Evolutionary conservation across 805 yeast species (phyloP).

Genomic region (Naumovozyma baii): DNA sequence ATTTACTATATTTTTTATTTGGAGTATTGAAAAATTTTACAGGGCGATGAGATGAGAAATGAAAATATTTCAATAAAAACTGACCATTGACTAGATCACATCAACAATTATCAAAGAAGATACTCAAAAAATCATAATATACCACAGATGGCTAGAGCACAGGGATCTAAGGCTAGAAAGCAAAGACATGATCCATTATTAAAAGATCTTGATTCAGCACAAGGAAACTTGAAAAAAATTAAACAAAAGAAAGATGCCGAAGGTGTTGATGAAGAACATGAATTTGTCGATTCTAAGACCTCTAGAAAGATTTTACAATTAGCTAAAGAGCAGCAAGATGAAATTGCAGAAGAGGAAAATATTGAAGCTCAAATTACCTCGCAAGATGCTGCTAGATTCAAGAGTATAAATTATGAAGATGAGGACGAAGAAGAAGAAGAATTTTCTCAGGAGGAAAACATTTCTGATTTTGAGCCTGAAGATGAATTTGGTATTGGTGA

Average conservation of each 20-base stretch:
- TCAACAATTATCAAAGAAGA: too few relatives aligned
- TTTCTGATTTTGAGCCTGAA: slow-evolving; percentile 46
- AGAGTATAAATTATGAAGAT: slow-evolving; percentile 33
- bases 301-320: slow-evolving; percentile 80
- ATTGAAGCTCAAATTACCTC: slow-evolving; percentile 21
- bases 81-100: background rate
- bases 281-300: slow-evolving; percentile 65
- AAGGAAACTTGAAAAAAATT: slow-evolving; percentile 55
- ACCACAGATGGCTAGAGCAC: slow-evolving; percentile 59
- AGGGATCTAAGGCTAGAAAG: slow-evolving; percentile 39
- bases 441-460: slow-evolving; percentile 33
- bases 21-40: slow-evolving; percentile 8
- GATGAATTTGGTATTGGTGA: slow-evolving; percentile 37
- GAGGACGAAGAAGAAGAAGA: slow-evolving; percentile 47
- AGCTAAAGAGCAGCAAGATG: slow-evolving; percentile 91
- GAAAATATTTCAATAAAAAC: background rate
- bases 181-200: slow-evolving; percentile 76
- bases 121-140: too few relatives aligned
- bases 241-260: slow-evolving; percentile 26
- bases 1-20: too few relatives aligned
- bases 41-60: slow-evolving; percentile 4
- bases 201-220: slow-evolving; percentile 64
- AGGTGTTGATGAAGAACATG: slow-evolving; percentile 38
- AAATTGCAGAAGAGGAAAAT: slow-evolving; percentile 61
- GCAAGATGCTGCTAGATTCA: slow-evolving; percentile 27